Percentiles rank a stretch among this genome's conserved stretches.
Conservation (phyloP, 1,284 basidiomycete genomes). For the Cryptococcus jaspeensis region DNA sequence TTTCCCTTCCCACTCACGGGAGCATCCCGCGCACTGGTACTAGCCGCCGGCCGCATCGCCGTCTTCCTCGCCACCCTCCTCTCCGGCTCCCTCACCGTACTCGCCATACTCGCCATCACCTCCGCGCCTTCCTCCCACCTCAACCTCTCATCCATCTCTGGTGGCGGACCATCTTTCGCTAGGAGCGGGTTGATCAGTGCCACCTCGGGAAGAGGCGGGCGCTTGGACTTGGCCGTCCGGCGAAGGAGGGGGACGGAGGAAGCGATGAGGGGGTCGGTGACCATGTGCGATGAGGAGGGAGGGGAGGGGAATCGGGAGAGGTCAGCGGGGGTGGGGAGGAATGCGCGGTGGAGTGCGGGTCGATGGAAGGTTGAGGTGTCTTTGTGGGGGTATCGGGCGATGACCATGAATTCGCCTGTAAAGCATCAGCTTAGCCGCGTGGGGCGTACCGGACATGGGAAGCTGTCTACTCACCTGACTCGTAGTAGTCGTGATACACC, state of each 20-base stretch:
- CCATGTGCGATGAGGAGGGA: constrained; percentile 3
- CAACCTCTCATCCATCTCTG: constrained; percentile 2
- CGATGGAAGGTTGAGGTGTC: constrained; percentile 10
- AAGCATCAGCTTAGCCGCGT: too few species aligned
- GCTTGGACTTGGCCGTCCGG: background rate
- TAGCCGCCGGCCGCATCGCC: background rate
- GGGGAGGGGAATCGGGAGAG: background rate
- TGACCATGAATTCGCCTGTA: constrained; percentile 24
- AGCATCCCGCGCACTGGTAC: background rate
- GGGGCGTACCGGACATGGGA: too few species aligned
- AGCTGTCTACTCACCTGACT: constrained; percentile 32
- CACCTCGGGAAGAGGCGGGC: constrained; percentile 6
- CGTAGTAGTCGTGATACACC: constrained; percentile 15
- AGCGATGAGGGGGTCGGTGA: constrained; percentile 19
- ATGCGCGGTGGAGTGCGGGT: constrained; percentile 19
- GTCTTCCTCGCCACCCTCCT: too few species aligned
- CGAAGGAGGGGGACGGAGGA: background rate
- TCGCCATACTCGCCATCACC: too few species aligned
- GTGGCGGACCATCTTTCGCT: constrained; percentile 6
- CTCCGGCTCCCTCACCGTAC: too few species aligned
- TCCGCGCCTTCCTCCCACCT: background rate
- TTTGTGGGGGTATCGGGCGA: constrained; percentile 2
- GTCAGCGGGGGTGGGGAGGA: constrained; percentile 10
- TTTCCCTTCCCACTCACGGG: background rate
- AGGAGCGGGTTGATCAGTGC: constrained; percentile 10